These are phyloP conservation scores for Grosmannia serpens DNA, from an alignment of 2,329 filamentous ascomycete genomes.

Conservation along the genomic window DNA sequence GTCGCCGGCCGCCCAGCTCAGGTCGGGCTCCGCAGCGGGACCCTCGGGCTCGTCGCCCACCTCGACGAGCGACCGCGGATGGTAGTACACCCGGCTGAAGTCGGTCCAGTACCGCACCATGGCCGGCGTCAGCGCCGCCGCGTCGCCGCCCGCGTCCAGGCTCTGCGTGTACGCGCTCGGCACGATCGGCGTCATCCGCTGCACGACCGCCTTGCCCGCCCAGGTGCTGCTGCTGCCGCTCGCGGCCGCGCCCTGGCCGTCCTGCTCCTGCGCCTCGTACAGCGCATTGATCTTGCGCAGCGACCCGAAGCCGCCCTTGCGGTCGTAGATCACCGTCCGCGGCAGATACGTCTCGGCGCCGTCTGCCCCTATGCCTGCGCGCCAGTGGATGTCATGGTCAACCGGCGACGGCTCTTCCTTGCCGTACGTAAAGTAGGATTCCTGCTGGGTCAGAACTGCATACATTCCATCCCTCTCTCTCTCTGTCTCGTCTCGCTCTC, in stretches of 20 bases:
- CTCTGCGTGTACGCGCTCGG: slow-evolving; percentile 67
- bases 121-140: slow-evolving; percentile 51
- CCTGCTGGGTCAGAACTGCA: slow-evolving; percentile 37
- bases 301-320: slow-evolving; percentile 88
- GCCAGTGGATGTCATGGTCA: slow-evolving; percentile 81
- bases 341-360: slow-evolving; percentile 88
- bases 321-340: slow-evolving; percentile 82
- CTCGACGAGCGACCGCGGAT: slow-evolving; percentile 78
- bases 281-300: slow-evolving; percentile 79
- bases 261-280: slow-evolving; percentile 49
- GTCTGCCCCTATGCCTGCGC: slow-evolving; percentile 69
- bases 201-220: slow-evolving; percentile 56
- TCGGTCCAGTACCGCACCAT: slow-evolving; percentile 95
- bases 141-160: slow-evolving; percentile 57
- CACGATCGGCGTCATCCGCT: slow-evolving; percentile 55
- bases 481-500: not conserved
- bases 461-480: not conserved
- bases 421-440: slow-evolving; percentile 92
- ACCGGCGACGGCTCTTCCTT: slow-evolving; percentile 50
- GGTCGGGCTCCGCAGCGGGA: not conserved
- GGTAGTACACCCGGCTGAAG: slow-evolving; percentile 84
- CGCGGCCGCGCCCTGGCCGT: slow-evolving; percentile 4
- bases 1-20: slow-evolving; percentile 54
- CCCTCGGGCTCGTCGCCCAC: slow-evolving; percentile 27
- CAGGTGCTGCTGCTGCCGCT: slow-evolving; percentile 5